Percentiles rank a stretch among this genome's conserved stretches.
Evolutionary conservation across 2,329 filamentous ascomycete genomes (phyloP).

Genomic region (Sporothrix mexicana): DNA sequence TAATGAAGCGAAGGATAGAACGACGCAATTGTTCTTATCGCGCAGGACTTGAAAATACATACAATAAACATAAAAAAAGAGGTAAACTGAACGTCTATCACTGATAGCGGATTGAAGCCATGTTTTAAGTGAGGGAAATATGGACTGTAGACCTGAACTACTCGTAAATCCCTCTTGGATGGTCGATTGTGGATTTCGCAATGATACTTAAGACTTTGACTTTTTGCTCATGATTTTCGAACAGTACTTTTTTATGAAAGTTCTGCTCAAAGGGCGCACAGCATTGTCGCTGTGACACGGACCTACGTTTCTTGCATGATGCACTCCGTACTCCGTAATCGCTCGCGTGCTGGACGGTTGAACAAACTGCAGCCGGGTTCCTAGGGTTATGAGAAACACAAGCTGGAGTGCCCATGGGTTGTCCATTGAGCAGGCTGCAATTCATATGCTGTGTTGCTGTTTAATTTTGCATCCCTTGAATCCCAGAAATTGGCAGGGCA

Average conservation of each 20-base stretch:
- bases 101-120: not conserved
- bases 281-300: not conserved
- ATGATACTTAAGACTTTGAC: not conserved
- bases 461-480: not conserved
- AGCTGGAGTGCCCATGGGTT: not conserved
- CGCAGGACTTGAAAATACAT: not conserved
- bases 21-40: not conserved
- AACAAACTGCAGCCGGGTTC: not conserved
- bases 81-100: not conserved
- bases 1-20: not conserved
- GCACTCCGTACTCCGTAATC: constrained; percentile 8
- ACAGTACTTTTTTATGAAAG: not conserved
- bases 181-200: not conserved
- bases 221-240: too few species aligned
- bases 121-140: too few species aligned
- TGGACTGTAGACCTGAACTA: not conserved
- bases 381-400: not conserved
- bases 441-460: not conserved
- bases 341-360: not conserved
- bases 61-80: not conserved
- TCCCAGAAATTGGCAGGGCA: not conserved
- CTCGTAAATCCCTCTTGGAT: not conserved
- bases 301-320: not conserved
- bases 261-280: not conserved
- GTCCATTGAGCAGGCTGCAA: not conserved